Evolutionary conservation across 176 grass and related monocot species (phyloP).

Genomic region (maize (Zea mays)): DNA sequence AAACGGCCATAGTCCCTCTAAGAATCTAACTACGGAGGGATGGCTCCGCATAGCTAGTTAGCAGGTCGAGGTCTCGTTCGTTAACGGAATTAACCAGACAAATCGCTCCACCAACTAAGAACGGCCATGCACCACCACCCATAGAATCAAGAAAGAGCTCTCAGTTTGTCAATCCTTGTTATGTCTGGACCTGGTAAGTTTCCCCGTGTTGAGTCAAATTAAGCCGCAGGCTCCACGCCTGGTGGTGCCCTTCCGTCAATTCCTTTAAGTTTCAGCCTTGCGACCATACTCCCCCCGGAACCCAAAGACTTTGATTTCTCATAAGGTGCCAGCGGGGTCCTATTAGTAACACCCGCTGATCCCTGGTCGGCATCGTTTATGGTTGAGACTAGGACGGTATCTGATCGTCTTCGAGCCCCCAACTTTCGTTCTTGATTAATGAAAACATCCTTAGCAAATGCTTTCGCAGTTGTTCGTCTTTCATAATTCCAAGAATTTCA

Average conservation of each 20-base stretch:
- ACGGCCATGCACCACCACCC: too few species aligned
- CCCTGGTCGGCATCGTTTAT: slow-evolving; percentile 61
- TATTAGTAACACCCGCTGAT: slow-evolving; percentile 70
- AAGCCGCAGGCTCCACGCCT: slow-evolving; percentile 37
- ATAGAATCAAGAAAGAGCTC: slow-evolving; percentile 40
- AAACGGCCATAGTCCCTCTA: slow-evolving; percentile 76
- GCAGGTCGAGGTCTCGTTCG: slow-evolving; percentile 62
- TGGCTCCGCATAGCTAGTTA: slow-evolving; percentile 45
- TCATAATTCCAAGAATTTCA: slow-evolving; percentile 89
- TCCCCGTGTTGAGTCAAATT: slow-evolving; percentile 45
- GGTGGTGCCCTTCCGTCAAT: slow-evolving; percentile 50
- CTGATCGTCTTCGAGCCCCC: slow-evolving; percentile 64
- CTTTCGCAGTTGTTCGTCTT: slow-evolving; percentile 69
- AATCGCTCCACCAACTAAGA: slow-evolving; percentile 37
- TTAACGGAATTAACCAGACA: slow-evolving; percentile 64
- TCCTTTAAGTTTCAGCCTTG: slow-evolving; percentile 70
- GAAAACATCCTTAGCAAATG: slow-evolving; percentile 77
- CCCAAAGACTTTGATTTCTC: slow-evolving; percentile 89
- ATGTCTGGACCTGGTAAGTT: slow-evolving; percentile 57
- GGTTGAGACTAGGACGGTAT: slow-evolving; percentile 70
- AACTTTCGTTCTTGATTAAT: slow-evolving; percentile 77
- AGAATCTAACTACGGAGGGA: slow-evolving; percentile 48
- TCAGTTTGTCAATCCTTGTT: slow-evolving; percentile 55
- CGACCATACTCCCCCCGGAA: slow-evolving; percentile 69
- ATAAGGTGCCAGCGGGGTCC: slow-evolving; percentile 68